Conservation (phyloP, 2,329 filamentous ascomycete species). For the Trichoderma pleuroti region DNA sequence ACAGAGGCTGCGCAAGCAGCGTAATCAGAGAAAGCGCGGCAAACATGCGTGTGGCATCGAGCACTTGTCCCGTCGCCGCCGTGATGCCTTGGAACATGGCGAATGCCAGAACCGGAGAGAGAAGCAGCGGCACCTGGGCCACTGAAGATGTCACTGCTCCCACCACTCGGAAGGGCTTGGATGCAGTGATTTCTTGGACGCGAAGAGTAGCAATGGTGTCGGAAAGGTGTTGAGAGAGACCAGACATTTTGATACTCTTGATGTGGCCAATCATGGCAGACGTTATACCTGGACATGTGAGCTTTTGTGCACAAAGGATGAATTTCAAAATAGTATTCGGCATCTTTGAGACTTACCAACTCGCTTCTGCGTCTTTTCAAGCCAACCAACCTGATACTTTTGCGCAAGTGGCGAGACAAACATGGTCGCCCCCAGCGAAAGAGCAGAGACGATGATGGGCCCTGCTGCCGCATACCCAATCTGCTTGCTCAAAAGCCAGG, state of each 20-base stretch:
- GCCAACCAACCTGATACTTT: conserved; percentile 28
- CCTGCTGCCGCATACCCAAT: conserved; percentile 35
- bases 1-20: conserved; percentile 38
- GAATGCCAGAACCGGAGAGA: conserved; percentile 40
- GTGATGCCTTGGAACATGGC: conserved; percentile 34
- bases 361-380: conserved; percentile 23
- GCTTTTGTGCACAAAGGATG: not conserved
- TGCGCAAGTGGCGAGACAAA: conserved; percentile 28
- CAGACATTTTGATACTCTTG: conserved; percentile 43
- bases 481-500: conserved; percentile 30
- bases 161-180: conserved; percentile 33
- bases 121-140: conserved; percentile 31
- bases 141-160: conserved; percentile 35
- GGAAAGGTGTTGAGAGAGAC: conserved; percentile 33
- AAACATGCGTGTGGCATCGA: conserved; percentile 38
- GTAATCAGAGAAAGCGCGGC: conserved; percentile 41
- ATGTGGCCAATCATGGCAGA: conserved; percentile 38
- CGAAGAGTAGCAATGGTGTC: conserved; percentile 31
- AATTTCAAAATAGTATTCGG: not conserved
- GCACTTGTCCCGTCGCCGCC: conserved; percentile 25
- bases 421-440: conserved; percentile 29
- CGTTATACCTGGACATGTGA: conserved; percentile 25
- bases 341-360: conserved; percentile 24
- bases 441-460: conserved; percentile 32
- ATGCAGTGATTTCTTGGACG: conserved; percentile 31